Evolutionary conservation across 768 basidiomycete genomes (phyloP).

Genomic region (Kockovaella imperatae): DNA sequence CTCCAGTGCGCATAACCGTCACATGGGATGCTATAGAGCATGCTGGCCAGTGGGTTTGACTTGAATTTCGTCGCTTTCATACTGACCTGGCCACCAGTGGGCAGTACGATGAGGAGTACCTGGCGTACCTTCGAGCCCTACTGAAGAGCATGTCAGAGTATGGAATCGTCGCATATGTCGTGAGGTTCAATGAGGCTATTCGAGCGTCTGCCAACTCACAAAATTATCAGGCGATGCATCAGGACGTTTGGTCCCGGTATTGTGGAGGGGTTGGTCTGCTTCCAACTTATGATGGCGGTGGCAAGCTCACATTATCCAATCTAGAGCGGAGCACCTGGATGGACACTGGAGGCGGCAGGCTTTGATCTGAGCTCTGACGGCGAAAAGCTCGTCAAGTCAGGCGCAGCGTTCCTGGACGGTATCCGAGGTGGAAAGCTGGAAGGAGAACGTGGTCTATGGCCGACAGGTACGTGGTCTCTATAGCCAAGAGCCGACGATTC

Average conservation of each 20-base stretch:
- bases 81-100: conserved; percentile 51
- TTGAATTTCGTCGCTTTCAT: not conserved
- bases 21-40: conserved; percentile 98
- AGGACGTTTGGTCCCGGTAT: conserved; percentile 94
- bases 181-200: conserved; percentile 50
- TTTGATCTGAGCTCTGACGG: conserved; percentile 58
- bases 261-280: conserved; percentile 57
- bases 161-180: conserved; percentile 39
- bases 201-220: conserved; percentile 50
- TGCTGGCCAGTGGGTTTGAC: conserved; percentile 66
- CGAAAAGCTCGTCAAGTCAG: conserved; percentile 65
- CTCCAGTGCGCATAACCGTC: conserved; percentile 74
- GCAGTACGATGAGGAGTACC: conserved; percentile 72
- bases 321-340: conserved; percentile 72
- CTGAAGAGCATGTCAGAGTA: conserved; percentile 33
- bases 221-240: conserved; percentile 54
- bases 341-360: conserved; percentile 81
- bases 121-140: conserved; percentile 65
- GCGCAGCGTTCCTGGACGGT: conserved; percentile 79
- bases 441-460: conserved; percentile 79
- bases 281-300: not conserved
- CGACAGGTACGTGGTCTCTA: conserved; percentile 51
- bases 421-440: conserved; percentile 60
- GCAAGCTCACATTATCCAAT: not conserved
- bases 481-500: not conserved